These are phyloP conservation scores for Quercus parvula DNA, from an alignment of 306 rosid species.

Conservation along the genomic window DNA sequence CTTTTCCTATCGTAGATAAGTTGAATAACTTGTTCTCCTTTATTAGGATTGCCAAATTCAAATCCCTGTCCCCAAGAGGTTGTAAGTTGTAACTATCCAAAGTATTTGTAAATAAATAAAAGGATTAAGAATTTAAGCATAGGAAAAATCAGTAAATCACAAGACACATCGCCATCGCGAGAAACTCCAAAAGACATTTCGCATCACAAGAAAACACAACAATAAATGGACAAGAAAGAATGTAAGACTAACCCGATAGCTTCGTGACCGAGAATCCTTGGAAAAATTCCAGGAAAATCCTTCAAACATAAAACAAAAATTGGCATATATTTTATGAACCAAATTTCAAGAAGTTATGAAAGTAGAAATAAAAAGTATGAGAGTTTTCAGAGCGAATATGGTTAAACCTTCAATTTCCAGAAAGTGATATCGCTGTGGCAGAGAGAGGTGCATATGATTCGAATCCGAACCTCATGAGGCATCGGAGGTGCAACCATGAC, in stretches of 20 bases:
- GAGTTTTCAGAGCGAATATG: neutral
- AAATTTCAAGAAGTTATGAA: neutral
- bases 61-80: no score
- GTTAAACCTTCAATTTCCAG: constrained; percentile 67
- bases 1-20: no score
- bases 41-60: no score
- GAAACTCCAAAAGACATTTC: neutral
- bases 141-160: no score
- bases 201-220: neutral
- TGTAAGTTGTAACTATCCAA: no score
- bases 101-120: no score
- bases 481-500: constrained; percentile 74
- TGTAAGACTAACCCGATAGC: constrained; percentile 66
- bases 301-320: constrained; percentile 11
- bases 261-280: constrained; percentile 87
- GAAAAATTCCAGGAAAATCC: constrained; percentile 62
- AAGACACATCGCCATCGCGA: no score
- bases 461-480: constrained; percentile 69
- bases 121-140: no score
- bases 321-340: neutral
- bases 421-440: constrained; percentile 76
- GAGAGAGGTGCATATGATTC: constrained; percentile 65
- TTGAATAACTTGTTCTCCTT: no score
- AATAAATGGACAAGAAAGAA: neutral
- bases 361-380: neutral